A percentile compares a stretch with the other conserved stretches of the same genome.
phyloP scores from a whole-genome alignment of 208 protist species.

The Wallacemonas sp. region DNA sequence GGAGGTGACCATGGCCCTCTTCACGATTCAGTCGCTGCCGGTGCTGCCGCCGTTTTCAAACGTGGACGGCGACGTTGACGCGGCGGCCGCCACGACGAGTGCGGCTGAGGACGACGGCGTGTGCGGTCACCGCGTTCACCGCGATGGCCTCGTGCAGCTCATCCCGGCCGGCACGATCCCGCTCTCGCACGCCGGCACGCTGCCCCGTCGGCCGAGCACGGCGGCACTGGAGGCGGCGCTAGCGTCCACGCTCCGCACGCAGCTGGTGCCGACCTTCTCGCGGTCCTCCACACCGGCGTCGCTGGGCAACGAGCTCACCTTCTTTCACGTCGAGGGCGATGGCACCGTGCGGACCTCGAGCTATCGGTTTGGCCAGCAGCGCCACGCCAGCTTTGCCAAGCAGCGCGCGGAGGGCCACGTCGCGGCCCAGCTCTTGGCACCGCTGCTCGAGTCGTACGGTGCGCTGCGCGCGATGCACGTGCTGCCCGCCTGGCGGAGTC shows the following conservation, averaged over 20 bases:
- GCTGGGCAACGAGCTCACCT: slow-evolving; percentile 59
- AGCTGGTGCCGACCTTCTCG: slow-evolving; percentile 56
- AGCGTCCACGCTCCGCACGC: slow-evolving; percentile 32
- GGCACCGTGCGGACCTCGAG: slow-evolving; percentile 71
- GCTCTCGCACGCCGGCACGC: slow-evolving; percentile 25
- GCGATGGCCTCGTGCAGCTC: slow-evolving; percentile 32
- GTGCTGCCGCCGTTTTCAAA: slow-evolving; percentile 39
- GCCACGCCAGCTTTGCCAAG: slow-evolving; percentile 61
- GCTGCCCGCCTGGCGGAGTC: slow-evolving; percentile 57
- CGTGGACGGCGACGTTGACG: slow-evolving; percentile 31
- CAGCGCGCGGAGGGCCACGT: slow-evolving; percentile 45
- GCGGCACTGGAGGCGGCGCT: not conserved
- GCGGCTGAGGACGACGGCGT: not conserved
- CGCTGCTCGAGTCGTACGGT: slow-evolving; percentile 59
- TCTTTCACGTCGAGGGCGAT: slow-evolving; percentile 70
- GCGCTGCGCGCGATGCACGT: slow-evolving; percentile 40
- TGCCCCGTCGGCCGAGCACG: slow-evolving; percentile 26
- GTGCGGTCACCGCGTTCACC: not conserved
- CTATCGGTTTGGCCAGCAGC: slow-evolving; percentile 66
- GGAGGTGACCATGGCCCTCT: slow-evolving; percentile 51
- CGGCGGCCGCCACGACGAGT: too few species aligned
- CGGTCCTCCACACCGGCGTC: slow-evolving; percentile 36
- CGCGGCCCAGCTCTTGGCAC: slow-evolving; percentile 47
- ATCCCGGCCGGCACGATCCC: slow-evolving; percentile 54
- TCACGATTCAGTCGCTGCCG: slow-evolving; percentile 62